These are phyloP conservation scores for Suillus subluteus DNA, from an alignment of 768 basidiomycete species.

Conservation along the genomic window DNA sequence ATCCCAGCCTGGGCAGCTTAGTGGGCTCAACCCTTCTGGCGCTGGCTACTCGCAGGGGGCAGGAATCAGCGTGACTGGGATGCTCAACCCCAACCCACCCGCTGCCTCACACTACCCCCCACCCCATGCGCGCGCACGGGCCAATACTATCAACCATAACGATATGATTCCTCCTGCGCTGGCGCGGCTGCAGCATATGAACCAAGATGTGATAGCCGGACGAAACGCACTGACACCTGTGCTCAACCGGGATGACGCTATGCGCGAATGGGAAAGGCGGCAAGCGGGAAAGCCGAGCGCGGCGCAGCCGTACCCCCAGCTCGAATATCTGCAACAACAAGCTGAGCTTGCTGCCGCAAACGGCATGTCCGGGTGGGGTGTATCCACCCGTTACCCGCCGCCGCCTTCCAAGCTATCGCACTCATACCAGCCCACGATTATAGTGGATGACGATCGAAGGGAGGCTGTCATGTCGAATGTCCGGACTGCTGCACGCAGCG, in stretches of 20 bases:
- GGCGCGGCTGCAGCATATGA: conserved; percentile 87
- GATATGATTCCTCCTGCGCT: conserved; percentile 94
- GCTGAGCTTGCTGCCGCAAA: conserved; percentile 77
- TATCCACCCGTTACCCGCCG: conserved; percentile 49
- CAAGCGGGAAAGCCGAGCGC: conserved; percentile 73
- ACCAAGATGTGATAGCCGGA: conserved; percentile 75
- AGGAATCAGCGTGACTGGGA: conserved; percentile 24
- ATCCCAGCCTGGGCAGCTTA: conserved; percentile 27
- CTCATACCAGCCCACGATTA: conserved; percentile 47
- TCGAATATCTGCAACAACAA: conserved; percentile 93
- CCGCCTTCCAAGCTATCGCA: conserved; percentile 37
- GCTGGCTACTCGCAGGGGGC: conserved; percentile 24
- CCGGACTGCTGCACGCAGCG: conserved; percentile 61
- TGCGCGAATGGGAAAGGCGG: conserved; percentile 94
- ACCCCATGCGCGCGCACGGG: conserved; percentile 65
- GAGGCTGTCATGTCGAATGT: conserved; percentile 86
- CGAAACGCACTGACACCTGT: conserved; percentile 91
- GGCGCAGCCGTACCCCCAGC: conserved; percentile 84
- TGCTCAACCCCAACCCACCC: conserved; percentile 51
- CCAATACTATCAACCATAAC: conserved; percentile 88
- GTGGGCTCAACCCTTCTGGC: conserved; percentile 16
- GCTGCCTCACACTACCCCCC: conserved; percentile 71
- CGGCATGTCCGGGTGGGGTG: conserved; percentile 60
- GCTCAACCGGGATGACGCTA: conserved; percentile 91
- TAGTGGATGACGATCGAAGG: conserved; percentile 70